Base-by-base conservation (phyloP, 495 filamentous ascomycete genomes). In the Aspergillus nanangensis region DNA sequence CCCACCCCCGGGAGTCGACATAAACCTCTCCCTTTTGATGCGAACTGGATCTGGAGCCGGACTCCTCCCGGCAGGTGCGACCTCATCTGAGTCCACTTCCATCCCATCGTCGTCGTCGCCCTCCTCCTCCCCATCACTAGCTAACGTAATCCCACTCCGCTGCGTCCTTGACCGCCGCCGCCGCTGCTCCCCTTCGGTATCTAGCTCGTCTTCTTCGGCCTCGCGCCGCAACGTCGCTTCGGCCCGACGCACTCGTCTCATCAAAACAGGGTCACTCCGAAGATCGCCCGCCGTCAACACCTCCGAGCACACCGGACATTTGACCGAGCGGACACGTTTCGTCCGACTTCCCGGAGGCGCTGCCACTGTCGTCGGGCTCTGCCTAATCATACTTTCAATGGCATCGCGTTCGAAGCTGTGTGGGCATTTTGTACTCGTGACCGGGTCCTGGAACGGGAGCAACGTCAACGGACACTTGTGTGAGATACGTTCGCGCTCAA, bases 381-480 rank as follows among this genome's bases (percentile, higher is more conserved):
- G 45, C 3, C 53, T 38, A 27, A 94, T 77, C 66, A 87, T 84
- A 11, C 77, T 70, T 27, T 78, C 21, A 45, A 95, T 88, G 5
- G 87, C 87, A 3, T 65, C 53, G 52, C 79, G 83, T 63, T 96
- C 85, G 62, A 95, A 95, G 8, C 77, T 87, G 60, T 96, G 90
- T 8, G 77, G 82, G 69, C 90, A 96, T 52, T 85, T 84, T 3
- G 65, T 76, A 62, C 80, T 89, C n/a, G 78, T 90, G 2, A 77
- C 67, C 0, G 90, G 90, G 37, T 92, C 79, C 20, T 70, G 67
- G 71, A 88, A 88, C n/a, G 74, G 60, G 29, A 75, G 72, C 33
- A 95, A 72, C 1, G 90, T 91, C n/a, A 96, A 57, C 0, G 88
- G 88, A 55, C 90, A 95, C 57, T 82, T 86, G 39, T 88, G 75